phyloP scores from a whole-genome alignment of 2,329 filamentous ascomycete genomes.

The Talaromyces sp. region DNA sequence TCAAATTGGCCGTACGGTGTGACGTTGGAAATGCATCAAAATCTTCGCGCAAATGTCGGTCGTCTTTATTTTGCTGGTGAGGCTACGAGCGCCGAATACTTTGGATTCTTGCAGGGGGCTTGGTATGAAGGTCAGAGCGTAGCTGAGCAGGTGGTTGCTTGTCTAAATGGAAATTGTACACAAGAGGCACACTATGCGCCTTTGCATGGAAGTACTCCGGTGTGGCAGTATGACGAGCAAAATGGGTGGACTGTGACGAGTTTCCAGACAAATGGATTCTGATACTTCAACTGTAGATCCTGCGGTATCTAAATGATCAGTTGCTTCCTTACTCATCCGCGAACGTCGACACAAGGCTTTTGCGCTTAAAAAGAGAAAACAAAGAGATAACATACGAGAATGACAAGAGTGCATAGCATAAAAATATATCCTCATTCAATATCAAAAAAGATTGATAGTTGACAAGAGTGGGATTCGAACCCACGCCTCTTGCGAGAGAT shows the following conservation, averaged over 20 bases:
- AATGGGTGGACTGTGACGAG: conserved; percentile 19
- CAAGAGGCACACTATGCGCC: conserved; percentile 12
- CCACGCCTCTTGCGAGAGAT: conserved; percentile 5
- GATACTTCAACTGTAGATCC: too few relatives aligned
- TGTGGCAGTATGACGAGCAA: conserved; percentile 10
- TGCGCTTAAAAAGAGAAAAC: too few relatives aligned
- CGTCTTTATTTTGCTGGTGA: conserved; percentile 64
- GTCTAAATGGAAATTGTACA: conserved; percentile 14
- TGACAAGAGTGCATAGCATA: too few relatives aligned
- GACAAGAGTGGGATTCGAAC: conserved; percentile 1
- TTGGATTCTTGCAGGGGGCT: conserved; percentile 62
- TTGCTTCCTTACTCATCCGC: too few relatives aligned
- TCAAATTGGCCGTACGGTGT: conserved; percentile 65
- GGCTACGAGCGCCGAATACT: conserved; percentile 60
- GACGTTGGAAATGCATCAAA: conserved; percentile 63
- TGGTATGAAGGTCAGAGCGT: conserved; percentile 55
- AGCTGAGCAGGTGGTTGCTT: conserved; percentile 28
- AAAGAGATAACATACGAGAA: too few relatives aligned
- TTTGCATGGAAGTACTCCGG: conserved; percentile 10
- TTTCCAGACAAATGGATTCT: conserved; percentile 16
- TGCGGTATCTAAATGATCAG: too few relatives aligned
- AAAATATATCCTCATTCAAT: too few relatives aligned
- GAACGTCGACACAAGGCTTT: too few relatives aligned
- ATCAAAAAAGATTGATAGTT: too few relatives aligned
- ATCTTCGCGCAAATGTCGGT: conserved; percentile 61